Percentiles rank a stretch among this genome's conserved stretches.
phyloP scores from a whole-genome alignment of 305 asterid genomes.

The Fraxinus floribunda region DNA sequence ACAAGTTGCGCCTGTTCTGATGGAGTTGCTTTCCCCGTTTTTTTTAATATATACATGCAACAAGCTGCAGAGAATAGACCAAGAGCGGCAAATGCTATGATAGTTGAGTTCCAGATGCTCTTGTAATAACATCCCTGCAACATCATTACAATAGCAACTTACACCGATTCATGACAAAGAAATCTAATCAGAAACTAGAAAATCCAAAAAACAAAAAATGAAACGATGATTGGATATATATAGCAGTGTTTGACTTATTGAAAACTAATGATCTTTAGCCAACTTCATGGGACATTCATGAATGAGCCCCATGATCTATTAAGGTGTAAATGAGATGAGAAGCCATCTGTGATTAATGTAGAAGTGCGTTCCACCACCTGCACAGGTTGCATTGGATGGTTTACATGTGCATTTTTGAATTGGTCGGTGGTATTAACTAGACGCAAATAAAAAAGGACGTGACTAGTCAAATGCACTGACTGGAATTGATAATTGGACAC shows the following conservation, averaged over 20 bases:
- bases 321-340: not conserved
- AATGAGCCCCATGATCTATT: not conserved
- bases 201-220: not conserved
- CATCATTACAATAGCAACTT: slow-evolving; percentile 10
- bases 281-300: not conserved
- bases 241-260: not conserved
- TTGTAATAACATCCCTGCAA: slow-evolving; percentile 64
- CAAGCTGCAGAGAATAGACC: slow-evolving; percentile 72
- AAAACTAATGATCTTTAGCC: not conserved
- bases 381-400: not conserved
- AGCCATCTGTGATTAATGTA: not conserved
- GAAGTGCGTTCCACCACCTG: not conserved
- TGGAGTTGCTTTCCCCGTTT: slow-evolving; percentile 68
- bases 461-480: not conserved
- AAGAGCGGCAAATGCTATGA: slow-evolving; percentile 46
- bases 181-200: not conserved
- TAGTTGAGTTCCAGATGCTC: slow-evolving; percentile 58
- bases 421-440: not conserved
- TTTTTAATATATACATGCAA: slow-evolving; percentile 63
- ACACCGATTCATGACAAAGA: not conserved
- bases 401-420: not conserved
- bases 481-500: too few relatives aligned
- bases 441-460: not conserved
- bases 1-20: slow-evolving; percentile 56
- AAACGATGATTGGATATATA: not conserved